Base-by-base conservation (phyloP, 768 basidiomycete species). In the Lenzites betulinus region DNA sequence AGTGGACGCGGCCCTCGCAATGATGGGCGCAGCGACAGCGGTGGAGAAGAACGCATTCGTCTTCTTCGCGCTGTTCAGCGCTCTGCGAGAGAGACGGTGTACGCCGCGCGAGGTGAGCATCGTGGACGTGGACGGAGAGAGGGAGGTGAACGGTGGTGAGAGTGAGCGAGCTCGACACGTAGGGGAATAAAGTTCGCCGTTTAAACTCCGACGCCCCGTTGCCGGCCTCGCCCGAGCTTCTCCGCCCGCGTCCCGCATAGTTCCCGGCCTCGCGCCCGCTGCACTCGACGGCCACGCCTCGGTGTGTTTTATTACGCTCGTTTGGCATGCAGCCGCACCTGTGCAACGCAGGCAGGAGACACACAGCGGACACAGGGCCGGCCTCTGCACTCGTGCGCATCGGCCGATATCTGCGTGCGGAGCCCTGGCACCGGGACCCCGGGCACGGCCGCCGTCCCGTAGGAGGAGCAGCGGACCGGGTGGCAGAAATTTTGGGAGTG, bases 21-120 rank as follows among this genome's bases (percentile, higher is more conserved):
- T 67, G 63, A 83, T 73, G 72, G 86, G 80, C 62, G 85, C 76
- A 58, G 69, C 69, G 44, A 69, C 70, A 50, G 88, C 83, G 59
- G 90, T 88, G 64, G 90, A 89, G 79, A 93, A 89, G 79, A 92
- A 88, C 73, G 90, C 86, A 76, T 79, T 84, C 20, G 88, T 83
- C 78, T 84, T 86, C 78, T 85, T 89, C 69, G 86, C 84, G 74
- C 78, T 84, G 74, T 86, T 86, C 74, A 86, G 81, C 69, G 89
- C 89, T 80, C 90, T 87, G 83, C 86, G 89, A 63, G 92, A 90
- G 77, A 94, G 81, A 78, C 92, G 92, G 75, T 90, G 83, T 77
- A 92, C 84, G 79, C 90, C 89, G 76, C 92, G 90, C 70, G 90
- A 81, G 77, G 89, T 90, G 81, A 92, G 83, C 92, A 93, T 93